Evolutionary conservation across 2,329 filamentous ascomycete genomes (phyloP).

Genomic region (Penicillium sp.): DNA sequence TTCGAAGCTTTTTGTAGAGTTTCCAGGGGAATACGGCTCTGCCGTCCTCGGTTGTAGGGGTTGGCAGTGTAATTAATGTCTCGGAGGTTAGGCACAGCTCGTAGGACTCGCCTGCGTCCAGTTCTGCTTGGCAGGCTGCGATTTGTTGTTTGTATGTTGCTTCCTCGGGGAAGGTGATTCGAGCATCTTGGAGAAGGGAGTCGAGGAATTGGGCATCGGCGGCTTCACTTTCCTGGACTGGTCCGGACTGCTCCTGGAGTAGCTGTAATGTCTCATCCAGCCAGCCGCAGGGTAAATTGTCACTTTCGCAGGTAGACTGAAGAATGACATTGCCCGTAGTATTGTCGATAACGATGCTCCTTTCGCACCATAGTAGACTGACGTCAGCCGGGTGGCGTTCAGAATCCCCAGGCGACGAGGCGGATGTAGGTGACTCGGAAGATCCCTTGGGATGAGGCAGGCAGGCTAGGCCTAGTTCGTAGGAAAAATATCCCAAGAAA

Average conservation of each 20-base stretch:
- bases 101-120: conserved; percentile 78
- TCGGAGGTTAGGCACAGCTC: conserved; percentile 82
- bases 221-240: conserved; percentile 3
- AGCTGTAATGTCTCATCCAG: conserved; percentile 31
- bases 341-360: conserved; percentile 78
- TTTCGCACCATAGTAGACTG: conserved; percentile 73
- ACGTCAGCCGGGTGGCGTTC: conserved; percentile 63
- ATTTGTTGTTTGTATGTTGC: conserved; percentile 67
- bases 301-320: conserved; percentile 61
- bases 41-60: conserved; percentile 20
- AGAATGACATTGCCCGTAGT: conserved; percentile 61
- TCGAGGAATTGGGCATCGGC: conserved; percentile 29
- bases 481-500: conserved; percentile 80
- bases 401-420: conserved; percentile 10
- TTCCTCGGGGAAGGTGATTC: conserved; percentile 40
- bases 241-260: conserved; percentile 17
- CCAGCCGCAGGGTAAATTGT: conserved; percentile 51
- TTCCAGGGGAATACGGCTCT: conserved; percentile 59
- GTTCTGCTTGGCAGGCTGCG: conserved; percentile 67
- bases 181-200: conserved; percentile 32
- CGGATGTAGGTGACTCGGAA: conserved; percentile 27
- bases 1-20: conserved; percentile 70
- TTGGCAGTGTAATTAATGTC: conserved; percentile 59
- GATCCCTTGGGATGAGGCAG: conserved; percentile 53
- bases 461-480: conserved; percentile 71